Evolutionary conservation across 805 yeast species (phyloP), one percentile per base, ranked within the genome.

Genomic region (Danielia oregonensis): DNA sequence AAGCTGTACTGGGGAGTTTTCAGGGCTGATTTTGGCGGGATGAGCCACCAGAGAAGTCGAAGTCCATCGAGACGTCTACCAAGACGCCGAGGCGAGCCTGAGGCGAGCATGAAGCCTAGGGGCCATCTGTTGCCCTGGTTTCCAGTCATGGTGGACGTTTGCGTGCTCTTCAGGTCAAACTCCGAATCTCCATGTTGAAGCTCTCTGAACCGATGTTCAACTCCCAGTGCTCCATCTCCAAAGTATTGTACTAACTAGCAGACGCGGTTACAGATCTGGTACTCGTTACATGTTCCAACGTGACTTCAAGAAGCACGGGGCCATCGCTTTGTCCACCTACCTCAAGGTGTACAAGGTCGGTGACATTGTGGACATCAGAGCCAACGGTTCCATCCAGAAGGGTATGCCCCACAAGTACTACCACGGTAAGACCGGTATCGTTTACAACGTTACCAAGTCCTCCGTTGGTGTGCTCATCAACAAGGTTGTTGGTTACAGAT

Each of bases 351-450:
- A 93, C 95, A 88, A 81, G 76, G 97, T 93, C 63, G 98, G 98
- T 67, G 98, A 93, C 74, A 91, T 93, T 62, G 98, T 93, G 65
- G 98, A 93, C 75, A 89, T 93, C 80, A 91, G 86, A 78, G 98
- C 94, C 72, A 93, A 93, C 72, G 96, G 96, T 81, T 79, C 98
- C 57, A 79, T 89, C 80, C 97, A 93, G 72, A 89, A 91, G 84
- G 97, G 97, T 86, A 87, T 93, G 96, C 98, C 98, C 72, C 96
- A 87, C 88, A 93, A 93, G 80, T 89, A 79, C 85, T 93, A 93
- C 96, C 97, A 93, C 82, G 98, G 98, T 76, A 93, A 89, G 83
- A 93, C 98, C 55, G 98, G 98, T 83, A 86, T 93, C 60, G 81
- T 93, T 54, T 93, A 81, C 95, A 93, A 93, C 82, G 94, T 93